Evolutionary conservation across 2,329 filamentous ascomycete genomes (phyloP), one percentile per base, ranked within the genome.

Genomic region (Truncatella angustata): DNA sequence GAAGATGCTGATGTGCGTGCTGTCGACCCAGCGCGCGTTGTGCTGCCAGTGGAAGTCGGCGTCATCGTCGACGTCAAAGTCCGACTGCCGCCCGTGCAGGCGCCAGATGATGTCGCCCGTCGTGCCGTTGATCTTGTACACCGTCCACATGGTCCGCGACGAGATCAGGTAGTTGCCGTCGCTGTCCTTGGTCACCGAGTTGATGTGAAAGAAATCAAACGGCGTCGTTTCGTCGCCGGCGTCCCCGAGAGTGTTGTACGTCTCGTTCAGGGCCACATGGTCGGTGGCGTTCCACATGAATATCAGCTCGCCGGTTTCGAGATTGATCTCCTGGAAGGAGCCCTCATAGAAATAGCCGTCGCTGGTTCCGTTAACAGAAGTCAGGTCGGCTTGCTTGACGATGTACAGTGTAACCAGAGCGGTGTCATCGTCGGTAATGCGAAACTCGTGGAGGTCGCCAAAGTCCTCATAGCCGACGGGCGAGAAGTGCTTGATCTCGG

Each of bases 141-240:
- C 45, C 1, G 54, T 54, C n/a, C 60, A 64, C 1, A 66, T 60
- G 47, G 71, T 65, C 0, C 70, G 66, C 6, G 58, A 61, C 0
- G 70, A 72, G 21, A 73, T 52, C 50, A 73, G 58, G 51, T 72
- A 72, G 53, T 73, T 66, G 21, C 70, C 71, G 5, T 61, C 60
- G 3, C 50, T 51, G 11, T 65, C 65, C 56, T 69, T 66, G 50
- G 64, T 60, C 12, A 70, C 53, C 30, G 67, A 69, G 58, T 71
- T 73, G 52, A 72, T 62, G 56, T 73, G 70, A 52, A 69, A 70
- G 49, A 66, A 72, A 56, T 73, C 71, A 49, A 67, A 72, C 0
- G 60, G 56, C 16, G 52, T 50, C 11, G 51, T 52, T 40, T 58
- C 57, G 40, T 58, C 56, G 45, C 59, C 60, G 5, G 55, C 53